Conservation (phyloP, 208 protist genomes). For the Crithidia thermophila region DNA sequence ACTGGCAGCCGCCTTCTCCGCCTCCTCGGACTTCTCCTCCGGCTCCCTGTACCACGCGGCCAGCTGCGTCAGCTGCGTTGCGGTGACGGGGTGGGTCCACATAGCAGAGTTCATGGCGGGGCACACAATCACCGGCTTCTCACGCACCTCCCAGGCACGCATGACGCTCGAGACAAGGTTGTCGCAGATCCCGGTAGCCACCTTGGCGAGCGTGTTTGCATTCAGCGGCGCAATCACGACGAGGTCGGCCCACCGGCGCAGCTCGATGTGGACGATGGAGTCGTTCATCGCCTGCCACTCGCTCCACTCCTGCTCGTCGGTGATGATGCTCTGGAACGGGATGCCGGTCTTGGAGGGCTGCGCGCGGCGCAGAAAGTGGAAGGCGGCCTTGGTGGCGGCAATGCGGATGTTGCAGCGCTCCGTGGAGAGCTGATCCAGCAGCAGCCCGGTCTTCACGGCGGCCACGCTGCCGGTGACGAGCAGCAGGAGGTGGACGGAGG, state of each 20-base stretch:
- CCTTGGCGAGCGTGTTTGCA: slow-evolving; percentile 97
- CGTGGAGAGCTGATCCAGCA: slow-evolving; percentile 73
- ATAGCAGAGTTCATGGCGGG: slow-evolving; percentile 99
- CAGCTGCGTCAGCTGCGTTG: slow-evolving; percentile 69
- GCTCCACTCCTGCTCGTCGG: slow-evolving; percentile 83
- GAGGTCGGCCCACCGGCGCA: slow-evolving; percentile 95
- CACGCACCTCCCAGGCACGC: slow-evolving; percentile 94
- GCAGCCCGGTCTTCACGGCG: slow-evolving; percentile 82
- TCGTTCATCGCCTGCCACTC: slow-evolving; percentile 88
- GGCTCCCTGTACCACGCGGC: slow-evolving; percentile 49
- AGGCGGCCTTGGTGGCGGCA: slow-evolving; percentile 74
- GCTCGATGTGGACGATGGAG: slow-evolving; percentile 92
- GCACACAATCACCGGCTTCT: slow-evolving; percentile 94
- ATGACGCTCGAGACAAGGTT: slow-evolving; percentile 96
- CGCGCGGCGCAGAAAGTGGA: slow-evolving; percentile 78
- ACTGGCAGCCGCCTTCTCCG: neutral
- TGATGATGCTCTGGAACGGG: slow-evolving; percentile 79
- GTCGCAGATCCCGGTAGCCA: slow-evolving; percentile 94
- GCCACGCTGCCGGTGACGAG: slow-evolving; percentile 90
- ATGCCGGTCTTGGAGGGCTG: slow-evolving; percentile 61
- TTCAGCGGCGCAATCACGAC: slow-evolving; percentile 96
- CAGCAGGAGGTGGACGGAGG: slow-evolving; percentile 77
- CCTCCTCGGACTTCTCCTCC: neutral
- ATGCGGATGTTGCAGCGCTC: slow-evolving; percentile 83
- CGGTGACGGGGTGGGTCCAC: slow-evolving; percentile 96